Evolutionary conservation across 2,329 filamentous ascomycete genomes (phyloP).

Genomic region (Plectosphaerella plurivora): DNA sequence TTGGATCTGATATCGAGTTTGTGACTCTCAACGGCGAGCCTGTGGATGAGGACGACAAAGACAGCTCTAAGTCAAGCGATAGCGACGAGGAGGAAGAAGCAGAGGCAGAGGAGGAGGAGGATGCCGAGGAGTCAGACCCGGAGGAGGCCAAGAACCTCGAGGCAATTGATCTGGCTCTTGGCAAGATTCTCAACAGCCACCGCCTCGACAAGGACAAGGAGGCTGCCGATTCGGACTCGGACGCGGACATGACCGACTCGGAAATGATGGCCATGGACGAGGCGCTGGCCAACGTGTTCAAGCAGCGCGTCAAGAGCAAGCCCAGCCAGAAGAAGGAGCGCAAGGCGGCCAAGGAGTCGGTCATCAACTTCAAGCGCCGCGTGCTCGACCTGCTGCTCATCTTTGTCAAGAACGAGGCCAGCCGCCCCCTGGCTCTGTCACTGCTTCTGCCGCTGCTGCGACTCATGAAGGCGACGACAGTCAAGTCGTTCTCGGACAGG

Average conservation of each 20-base stretch:
- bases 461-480: conserved; percentile 70
- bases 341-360: conserved; percentile 81
- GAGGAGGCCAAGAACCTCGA: conserved; percentile 39
- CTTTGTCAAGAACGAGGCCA: conserved; percentile 75
- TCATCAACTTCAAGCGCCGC: conserved; percentile 92
- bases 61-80: conserved; percentile 35
- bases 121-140: conserved; percentile 9
- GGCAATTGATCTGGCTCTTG: conserved; percentile 68
- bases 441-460: conserved; percentile 73
- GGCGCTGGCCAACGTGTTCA: conserved; percentile 81
- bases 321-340: conserved; percentile 75
- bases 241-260: conserved; percentile 88
- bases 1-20: conserved; percentile 46
- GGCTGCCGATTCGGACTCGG: conserved; percentile 54
- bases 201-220: conserved; percentile 54
- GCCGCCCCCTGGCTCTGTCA: conserved; percentile 61
- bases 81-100: conserved; percentile 32
- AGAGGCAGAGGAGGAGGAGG: conserved; percentile 24
- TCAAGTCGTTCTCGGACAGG: conserved; percentile 71
- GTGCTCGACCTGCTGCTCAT: conserved; percentile 84
- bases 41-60: conserved; percentile 39
- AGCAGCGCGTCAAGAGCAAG: conserved; percentile 61
- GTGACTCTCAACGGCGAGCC: conserved; percentile 36
- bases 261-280: conserved; percentile 89
- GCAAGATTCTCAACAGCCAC: conserved; percentile 71